Evolutionary conservation across 768 basidiomycete genomes (phyloP), one percentile per base, ranked within the genome.

Genomic region (Pleurotus cornucopiae): DNA sequence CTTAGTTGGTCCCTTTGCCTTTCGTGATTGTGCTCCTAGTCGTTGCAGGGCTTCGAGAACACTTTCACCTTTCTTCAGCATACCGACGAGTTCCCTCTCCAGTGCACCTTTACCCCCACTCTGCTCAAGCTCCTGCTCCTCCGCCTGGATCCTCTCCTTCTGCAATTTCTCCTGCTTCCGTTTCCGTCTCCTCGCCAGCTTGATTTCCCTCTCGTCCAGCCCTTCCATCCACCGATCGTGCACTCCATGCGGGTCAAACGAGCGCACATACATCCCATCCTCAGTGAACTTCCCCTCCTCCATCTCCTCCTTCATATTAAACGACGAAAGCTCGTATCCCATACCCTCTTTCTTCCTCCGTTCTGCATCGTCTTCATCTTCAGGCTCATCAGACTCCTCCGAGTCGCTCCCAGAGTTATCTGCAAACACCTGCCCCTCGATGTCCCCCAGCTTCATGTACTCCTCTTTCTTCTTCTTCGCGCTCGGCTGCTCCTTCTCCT

Each of bases 301-400:
- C 89, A 98, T 95, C 78, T 99, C 97, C 63, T 92, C 89, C 60
- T 94, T 88, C 96, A 99, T 98, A 70, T 99, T 96, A 84, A 99
- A 99, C 23, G 92, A 90, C 3, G 91, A 94, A 7, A 99, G 62
- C 66, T 95, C 89, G 71, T 75, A 96, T 2, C 96, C 97, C 96
- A 99, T 98, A 11, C 88, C 89, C 39, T 78, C 84, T 69, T 91
- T 92, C 73, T 81, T 85, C 66, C 79, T 73, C 62, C 86, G 81
- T 63, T 81, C 80, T n/a, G 79, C 84, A 51, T 89, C 89, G 66
- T 94, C 89, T 64, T 94, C 89, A 65, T 94, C 86, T 61, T 84
- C 83, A 0, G 81, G 79, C 44, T 81, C 75, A 40, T 76, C 79
- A 0, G 68, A 74, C 49, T 77, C 78, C 1, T 73, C 74, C 2